Percentiles rank a stretch among this genome's conserved stretches.
Evolutionary conservation across 2,329 filamentous ascomycete species (phyloP).

Genomic region (Pochonia chlamydosporia): DNA sequence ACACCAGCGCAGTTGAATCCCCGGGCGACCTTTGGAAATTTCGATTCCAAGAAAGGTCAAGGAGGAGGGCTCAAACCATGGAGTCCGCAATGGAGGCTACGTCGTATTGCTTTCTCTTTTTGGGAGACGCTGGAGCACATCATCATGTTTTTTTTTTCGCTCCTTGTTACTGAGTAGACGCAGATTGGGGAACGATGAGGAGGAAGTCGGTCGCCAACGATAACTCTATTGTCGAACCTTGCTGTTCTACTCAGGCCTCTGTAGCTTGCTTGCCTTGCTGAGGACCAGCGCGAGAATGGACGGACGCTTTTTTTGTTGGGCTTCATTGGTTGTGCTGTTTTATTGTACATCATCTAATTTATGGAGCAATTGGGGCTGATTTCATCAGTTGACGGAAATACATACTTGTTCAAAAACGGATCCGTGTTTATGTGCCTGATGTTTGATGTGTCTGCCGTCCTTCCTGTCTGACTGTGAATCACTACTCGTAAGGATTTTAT

Average conservation of each 20-base stretch:
- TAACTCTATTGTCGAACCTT: no score
- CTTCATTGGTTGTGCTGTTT: conserved; percentile 6
- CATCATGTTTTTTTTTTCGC: neutral
- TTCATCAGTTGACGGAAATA: conserved; percentile 11
- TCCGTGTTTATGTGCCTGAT: neutral
- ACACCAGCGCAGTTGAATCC: neutral
- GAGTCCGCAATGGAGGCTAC: neutral
- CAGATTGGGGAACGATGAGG: neutral
- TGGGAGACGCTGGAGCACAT: neutral
- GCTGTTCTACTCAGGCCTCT: neutral
- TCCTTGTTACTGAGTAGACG: neutral
- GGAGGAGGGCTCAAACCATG: neutral
- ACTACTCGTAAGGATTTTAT: no score
- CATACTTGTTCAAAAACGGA: conserved; percentile 9
- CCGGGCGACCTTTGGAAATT: neutral
- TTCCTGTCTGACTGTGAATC: neutral
- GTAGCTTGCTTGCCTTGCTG: neutral
- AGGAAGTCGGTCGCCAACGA: neutral
- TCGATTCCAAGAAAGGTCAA: no score
- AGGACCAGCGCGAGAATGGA: neutral
- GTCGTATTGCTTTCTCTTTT: neutral
- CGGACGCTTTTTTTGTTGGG: conserved; percentile 2
- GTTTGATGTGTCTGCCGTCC: neutral
- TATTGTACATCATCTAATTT: conserved; percentile 21
- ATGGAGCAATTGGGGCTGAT: conserved; percentile 10